These are phyloP conservation scores for Boletus sp. DNA, from an alignment of 768 basidiomycete species.

Conservation along the genomic window DNA sequence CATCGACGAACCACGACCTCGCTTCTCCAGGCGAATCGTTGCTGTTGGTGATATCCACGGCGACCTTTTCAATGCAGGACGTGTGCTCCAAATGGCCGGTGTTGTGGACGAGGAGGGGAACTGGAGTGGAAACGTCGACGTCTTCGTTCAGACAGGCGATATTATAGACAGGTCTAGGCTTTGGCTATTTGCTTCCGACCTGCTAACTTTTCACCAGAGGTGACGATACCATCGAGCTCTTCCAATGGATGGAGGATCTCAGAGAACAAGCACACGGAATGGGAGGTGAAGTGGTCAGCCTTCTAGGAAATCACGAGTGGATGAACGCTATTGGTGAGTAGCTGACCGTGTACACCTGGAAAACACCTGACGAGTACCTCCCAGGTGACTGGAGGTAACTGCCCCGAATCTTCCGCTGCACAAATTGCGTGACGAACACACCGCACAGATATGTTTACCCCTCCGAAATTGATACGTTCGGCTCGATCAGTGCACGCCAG, in stretches of 20 bases:
- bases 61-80: slow-evolving; percentile 73
- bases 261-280: slow-evolving; percentile 64
- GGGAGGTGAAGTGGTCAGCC: slow-evolving; percentile 72
- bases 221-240: slow-evolving; percentile 85
- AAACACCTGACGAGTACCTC: slow-evolving; percentile 12
- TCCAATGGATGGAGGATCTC: slow-evolving; percentile 78
- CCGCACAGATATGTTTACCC: slow-evolving; percentile 73
- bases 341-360: neutral
- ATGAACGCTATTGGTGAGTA: slow-evolving; percentile 81
- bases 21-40: slow-evolving; percentile 54
- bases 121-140: slow-evolving; percentile 82
- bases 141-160: slow-evolving; percentile 94
- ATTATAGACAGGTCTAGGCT: slow-evolving; percentile 79
- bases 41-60: slow-evolving; percentile 94
- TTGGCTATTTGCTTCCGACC: neutral
- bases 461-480: slow-evolving; percentile 81
- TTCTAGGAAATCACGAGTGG: slow-evolving; percentile 94
- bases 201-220: slow-evolving; percentile 48
- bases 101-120: slow-evolving; percentile 68
- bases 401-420: slow-evolving; percentile 7
- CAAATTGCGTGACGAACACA: slow-evolving; percentile 3
- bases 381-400: slow-evolving; percentile 81
- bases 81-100: slow-evolving; percentile 74
- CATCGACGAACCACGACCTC: slow-evolving; percentile 26
- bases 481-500: slow-evolving; percentile 65